Evolutionary conservation across 441 rosid species (phyloP), one percentile per base, ranked within the genome.

Genomic region (Corymbia calophylla): DNA sequence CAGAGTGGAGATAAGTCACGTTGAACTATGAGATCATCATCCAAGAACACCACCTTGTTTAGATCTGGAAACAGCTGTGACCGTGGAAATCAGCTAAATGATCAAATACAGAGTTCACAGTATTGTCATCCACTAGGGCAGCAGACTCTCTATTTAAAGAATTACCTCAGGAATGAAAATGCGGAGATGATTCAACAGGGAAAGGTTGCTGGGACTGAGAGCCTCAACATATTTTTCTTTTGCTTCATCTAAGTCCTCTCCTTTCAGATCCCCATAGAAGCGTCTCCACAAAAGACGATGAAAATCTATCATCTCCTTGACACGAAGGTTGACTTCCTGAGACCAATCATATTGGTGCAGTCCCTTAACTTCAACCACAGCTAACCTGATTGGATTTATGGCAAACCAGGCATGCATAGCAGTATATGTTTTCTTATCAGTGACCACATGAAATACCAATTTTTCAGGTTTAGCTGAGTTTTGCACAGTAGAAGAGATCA

Each of bases 341-440:
- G 98, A 93, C 99, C 99, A 97, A 89, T 97, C 97, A 91, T 95
- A 97, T 87, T 97, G 98, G 89, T 97, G 99, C 91, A 97, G 94
- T 53, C 99, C 99, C 93, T 96, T 97, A 29, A 97, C 96, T 95
- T 97, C 99, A 89, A 97, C 96, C 51, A 94, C 95, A 1, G 94
- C 97, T 29, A 97, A 92, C 84, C 91, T 89, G 29, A 94, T 90
- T 91, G 97, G 92, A 95, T 96, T 95, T 25, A 94, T 93, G 86
- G 98, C 98, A 94, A 97, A 97, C 99, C 99, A 97, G 55, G 99
- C 96, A 91, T 97, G 97, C 99, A 97, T 97, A 4, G 99, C 95
- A 54, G 97, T 93, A 89, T 97, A 97, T 9, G 98, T 97, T 94
- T 97, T 97, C 93, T 96, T 97, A 92, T 97, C 99, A 12, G 99